Conservation (phyloP, 257 asterid genomes). For the Fraxinus pennsylvanica region DNA sequence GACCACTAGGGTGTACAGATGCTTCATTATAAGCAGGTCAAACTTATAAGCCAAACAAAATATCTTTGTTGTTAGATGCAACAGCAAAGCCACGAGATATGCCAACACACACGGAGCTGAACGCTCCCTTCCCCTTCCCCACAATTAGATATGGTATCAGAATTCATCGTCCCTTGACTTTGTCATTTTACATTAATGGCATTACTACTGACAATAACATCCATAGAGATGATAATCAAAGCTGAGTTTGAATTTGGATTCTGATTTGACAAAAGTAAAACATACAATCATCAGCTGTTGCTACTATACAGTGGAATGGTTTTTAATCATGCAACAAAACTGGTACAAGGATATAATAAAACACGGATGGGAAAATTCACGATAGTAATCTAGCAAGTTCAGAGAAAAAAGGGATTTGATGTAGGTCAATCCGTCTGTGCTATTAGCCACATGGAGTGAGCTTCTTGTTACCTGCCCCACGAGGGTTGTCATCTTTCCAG, state of each 20-base stretch:
- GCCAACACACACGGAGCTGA: not conserved
- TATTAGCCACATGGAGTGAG: constrained; percentile 94
- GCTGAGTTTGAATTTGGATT: not conserved
- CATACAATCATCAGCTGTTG: constrained; percentile 7
- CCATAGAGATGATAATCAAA: not conserved
- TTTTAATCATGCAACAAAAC: constrained; percentile 16
- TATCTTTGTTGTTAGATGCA: not conserved
- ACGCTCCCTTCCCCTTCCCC: not conserved
- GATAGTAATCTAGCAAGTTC: not conserved
- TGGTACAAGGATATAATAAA: not conserved
- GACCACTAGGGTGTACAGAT: not conserved
- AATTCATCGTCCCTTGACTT: too few relatives aligned
- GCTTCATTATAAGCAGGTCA: not conserved
- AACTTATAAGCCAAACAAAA: not conserved
- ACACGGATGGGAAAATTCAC: not conserved
- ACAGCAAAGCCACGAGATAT: not conserved
- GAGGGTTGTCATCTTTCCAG: constrained; percentile 99
- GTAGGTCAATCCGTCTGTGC: not conserved
- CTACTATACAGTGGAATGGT: constrained; percentile 31
- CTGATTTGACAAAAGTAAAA: not conserved
- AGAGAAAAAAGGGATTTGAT: not conserved
- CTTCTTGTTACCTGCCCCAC: constrained; percentile 96
- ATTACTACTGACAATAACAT: too few relatives aligned
- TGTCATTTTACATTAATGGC: too few relatives aligned
- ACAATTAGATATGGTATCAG: not conserved